Conservation (phyloP, 225 moss, liverwort and hornwort genomes). For the Thuidium tamariscinum region DNA sequence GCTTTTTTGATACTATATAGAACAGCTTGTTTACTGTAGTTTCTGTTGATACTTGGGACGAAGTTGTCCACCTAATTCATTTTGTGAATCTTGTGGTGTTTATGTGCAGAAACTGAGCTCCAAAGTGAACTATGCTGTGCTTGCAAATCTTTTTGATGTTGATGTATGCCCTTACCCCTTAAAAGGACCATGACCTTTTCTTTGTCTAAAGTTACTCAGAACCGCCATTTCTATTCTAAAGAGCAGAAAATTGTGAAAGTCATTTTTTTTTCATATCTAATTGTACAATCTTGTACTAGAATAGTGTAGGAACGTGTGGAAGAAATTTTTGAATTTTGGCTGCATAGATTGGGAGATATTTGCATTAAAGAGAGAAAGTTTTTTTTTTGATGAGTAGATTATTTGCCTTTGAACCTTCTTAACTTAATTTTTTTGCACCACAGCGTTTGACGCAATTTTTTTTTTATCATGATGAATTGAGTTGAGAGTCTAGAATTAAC, state of each 20-base stretch:
- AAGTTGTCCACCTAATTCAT: background rate
- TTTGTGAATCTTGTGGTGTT: background rate
- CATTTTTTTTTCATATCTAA: background rate
- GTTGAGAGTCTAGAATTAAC: background rate
- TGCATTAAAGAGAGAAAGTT: background rate
- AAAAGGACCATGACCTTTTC: background rate
- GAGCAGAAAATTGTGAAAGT: background rate
- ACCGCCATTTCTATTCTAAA: background rate
- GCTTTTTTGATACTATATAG: background rate
- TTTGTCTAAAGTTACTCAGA: background rate
- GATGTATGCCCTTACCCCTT: conserved; percentile 32
- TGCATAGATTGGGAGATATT: background rate
- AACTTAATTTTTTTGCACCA: background rate
- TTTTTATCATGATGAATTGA: background rate
- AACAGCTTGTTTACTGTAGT: background rate
- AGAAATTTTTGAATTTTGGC: background rate
- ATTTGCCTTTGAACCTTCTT: background rate
- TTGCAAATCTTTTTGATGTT: conserved; percentile 85
- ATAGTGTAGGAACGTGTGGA: background rate
- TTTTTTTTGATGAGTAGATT: background rate
- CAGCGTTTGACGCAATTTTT: background rate
- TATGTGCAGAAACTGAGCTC: conserved; percentile 70
- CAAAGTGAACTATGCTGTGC: conserved; percentile 88
- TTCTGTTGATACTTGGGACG: background rate
- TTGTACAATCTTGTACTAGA: background rate